phyloP scores from a whole-genome alignment of 202 grass and related monocot species.

The Zizania palustris region DNA sequence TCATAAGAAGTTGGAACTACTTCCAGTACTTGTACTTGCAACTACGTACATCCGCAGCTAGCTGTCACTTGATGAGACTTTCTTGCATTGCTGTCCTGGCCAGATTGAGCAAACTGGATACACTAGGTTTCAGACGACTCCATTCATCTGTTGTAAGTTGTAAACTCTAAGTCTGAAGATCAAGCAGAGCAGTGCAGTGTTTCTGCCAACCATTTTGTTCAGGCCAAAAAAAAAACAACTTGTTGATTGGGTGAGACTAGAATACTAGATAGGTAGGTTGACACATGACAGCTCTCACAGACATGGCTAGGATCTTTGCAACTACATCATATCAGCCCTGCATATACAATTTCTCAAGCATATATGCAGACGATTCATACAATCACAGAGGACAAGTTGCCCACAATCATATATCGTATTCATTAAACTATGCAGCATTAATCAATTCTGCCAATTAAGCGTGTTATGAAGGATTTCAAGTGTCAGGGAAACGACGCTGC shows the following conservation, averaged over 20 bases:
- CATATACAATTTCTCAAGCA: slow-evolving; percentile 14
- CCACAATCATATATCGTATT: background rate
- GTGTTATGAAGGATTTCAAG: background rate
- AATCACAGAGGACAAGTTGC: slow-evolving; percentile 30
- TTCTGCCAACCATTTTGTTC: background rate
- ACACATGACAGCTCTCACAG: background rate
- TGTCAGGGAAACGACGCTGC: slow-evolving; percentile 16
- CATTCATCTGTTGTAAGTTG: background rate
- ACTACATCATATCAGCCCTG: background rate
- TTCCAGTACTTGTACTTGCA: no score
- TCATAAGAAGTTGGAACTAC: background rate
- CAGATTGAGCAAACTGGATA: no score
- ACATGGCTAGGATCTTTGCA: no score
- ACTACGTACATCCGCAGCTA: no score
- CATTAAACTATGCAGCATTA: slow-evolving; percentile 1
- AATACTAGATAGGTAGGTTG: slow-evolving; percentile 11
- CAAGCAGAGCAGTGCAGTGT: background rate
- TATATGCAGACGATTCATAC: background rate
- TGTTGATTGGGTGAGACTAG: slow-evolving; percentile 7
- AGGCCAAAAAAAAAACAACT: slow-evolving; percentile 20
- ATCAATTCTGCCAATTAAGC: background rate
- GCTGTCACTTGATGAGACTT: no score
- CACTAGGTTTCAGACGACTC: background rate
- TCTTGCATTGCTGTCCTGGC: no score
- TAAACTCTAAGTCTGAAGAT: background rate